phyloP scores from a whole-genome alignment of 2,329 filamentous ascomycete species.

The Tolypocladium endophyticum region DNA sequence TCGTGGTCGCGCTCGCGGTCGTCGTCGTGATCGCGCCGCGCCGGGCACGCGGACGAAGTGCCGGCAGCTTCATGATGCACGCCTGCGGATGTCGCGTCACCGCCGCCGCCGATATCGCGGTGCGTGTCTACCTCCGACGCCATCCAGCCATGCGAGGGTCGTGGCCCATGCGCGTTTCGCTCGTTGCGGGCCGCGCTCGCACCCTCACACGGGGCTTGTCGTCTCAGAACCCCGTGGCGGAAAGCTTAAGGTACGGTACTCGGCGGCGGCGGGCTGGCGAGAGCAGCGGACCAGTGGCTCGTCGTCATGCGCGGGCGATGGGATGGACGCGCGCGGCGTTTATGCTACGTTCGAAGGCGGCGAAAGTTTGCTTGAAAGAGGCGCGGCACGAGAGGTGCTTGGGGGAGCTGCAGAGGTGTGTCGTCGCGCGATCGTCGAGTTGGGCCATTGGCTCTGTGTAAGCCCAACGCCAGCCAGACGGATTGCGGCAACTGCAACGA shows the following conservation, averaged over 20 bases:
- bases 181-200: background rate
- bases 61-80: background rate
- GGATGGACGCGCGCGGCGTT: background rate
- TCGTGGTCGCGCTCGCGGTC: conserved; percentile 4
- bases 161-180: conserved; percentile 5
- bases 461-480: background rate
- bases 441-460: background rate
- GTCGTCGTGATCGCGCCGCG: conserved; percentile 3
- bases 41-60: background rate
- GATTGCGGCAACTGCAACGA: background rate
- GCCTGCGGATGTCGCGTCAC: background rate
- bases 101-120: conserved; percentile 4
- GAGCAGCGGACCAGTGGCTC: background rate
- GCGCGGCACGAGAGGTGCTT: background rate
- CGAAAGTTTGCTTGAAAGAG: background rate
- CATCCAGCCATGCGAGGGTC: conserved; percentile 20
- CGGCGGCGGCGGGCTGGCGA: background rate
- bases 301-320: background rate
- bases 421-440: background rate
- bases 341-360: background rate
- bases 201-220: background rate
- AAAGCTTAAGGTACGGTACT: background rate
- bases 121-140: conserved; percentile 19
- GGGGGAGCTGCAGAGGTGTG: background rate
- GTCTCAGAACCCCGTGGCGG: background rate